Evolutionary conservation across 1,284 basidiomycete species (phyloP), one percentile per base, ranked within the genome.

Genomic region (Stygiomarasmius scandens): DNA sequence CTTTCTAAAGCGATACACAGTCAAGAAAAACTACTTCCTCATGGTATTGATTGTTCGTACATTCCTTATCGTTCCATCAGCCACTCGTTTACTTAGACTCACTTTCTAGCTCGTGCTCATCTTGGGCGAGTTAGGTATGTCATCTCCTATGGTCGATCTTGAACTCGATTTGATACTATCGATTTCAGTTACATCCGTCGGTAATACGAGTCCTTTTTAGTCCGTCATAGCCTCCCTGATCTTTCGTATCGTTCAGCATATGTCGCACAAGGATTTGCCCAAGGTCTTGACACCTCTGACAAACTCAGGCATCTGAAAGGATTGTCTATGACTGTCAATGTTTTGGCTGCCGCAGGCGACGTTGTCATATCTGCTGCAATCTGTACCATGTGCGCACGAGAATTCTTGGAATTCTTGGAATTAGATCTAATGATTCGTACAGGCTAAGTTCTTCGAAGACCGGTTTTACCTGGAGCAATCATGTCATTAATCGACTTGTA

Each of bases 401-500:
- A 32, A 32, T 5, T 12, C 5, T 32, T 32, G 12, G 29, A 32
- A 32, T 12, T 32, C 29, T 5, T 32, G 29, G 49, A 52, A 41
- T 16, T 24, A n/a, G 5, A 27, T 32, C 14, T 27, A 11, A 32
- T 32, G 41, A 46, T n/a, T 51, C 24, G 16, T 24, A 14, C 6
- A 23, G 41, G 14, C 51, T 57, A 4, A 20, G 24, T 20, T 4
- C 29, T 24, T 47, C 50, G 10, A 45, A 50, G 25, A 57, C 24
- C 16, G 55, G 55, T 14, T 57, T 52, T 32, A n/a, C 55, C 2
- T 52, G 55, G 55, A 57, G 55, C 25, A 53, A 57, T 16, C 38
- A 57, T 47, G 45, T 57, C 11, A 53, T 57, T 29, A 53, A 57
- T n/a, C 38, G 55, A 14, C 44, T 57, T 8, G 49, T 56, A 44